A percentile compares a stretch with the other conserved stretches of the same genome.
These are phyloP conservation scores for Rhododendron henanense DNA, from an alignment of 148 eudicot species.

Conservation along the genomic window DNA sequence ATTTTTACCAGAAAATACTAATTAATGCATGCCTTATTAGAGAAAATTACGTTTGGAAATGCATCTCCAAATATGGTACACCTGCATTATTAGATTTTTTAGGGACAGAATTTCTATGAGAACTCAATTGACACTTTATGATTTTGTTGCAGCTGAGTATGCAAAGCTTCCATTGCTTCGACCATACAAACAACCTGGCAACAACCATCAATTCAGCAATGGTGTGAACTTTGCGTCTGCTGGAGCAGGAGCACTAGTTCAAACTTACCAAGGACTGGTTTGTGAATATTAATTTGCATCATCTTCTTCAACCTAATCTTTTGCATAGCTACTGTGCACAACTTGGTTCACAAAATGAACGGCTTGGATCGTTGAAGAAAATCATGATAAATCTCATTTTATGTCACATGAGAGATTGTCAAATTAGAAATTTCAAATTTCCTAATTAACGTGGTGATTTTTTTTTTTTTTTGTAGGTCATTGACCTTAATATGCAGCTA, in stretches of 20 bases:
- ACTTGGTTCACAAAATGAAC: too few species aligned
- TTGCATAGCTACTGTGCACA: too few species aligned
- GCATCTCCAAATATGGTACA: background rate
- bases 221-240: conserved; percentile 60
- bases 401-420: too few species aligned
- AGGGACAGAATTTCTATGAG: background rate
- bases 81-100: background rate
- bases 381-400: too few species aligned
- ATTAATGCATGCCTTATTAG: background rate
- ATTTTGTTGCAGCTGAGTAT: conserved; percentile 31
- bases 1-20: background rate
- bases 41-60: background rate
- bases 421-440: background rate
- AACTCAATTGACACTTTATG: background rate
- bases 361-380: background rate
- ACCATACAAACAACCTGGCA: conserved; percentile 36
- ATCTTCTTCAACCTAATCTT: too few species aligned
- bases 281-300: background rate
- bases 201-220: conserved; percentile 14
- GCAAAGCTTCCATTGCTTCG: conserved; percentile 37
- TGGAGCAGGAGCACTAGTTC: conserved; percentile 47
- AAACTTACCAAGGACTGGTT: conserved; percentile 28
- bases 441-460: background rate
- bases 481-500: conserved; percentile 26
- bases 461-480: background rate